Percentiles rank a stretch among this genome's conserved stretches.
Conservation (phyloP, 2,329 filamentous ascomycete species). For the Beauveria asiatica region DNA sequence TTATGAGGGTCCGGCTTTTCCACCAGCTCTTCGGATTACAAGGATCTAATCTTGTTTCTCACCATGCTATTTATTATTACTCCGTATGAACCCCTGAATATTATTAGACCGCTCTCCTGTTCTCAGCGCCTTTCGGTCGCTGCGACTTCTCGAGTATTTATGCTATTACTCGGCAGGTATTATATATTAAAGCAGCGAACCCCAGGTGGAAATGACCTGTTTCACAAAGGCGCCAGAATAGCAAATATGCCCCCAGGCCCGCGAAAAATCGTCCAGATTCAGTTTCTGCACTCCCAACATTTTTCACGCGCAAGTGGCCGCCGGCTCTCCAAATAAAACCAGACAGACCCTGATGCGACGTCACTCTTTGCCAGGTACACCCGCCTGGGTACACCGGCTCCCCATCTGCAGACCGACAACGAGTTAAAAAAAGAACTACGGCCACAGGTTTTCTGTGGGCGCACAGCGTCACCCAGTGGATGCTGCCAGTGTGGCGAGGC, state of each 20-base stretch:
- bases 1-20: background rate
- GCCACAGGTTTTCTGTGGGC: background rate
- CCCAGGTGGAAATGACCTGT: background rate
- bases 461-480: background rate
- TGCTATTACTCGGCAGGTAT: no score
- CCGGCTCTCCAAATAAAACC: background rate
- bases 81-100: no score
- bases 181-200: background rate
- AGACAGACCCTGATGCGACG: background rate
- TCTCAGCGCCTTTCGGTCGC: no score
- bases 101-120: no score
- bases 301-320: background rate
- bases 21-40: background rate
- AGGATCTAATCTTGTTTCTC: slow-evolving; percentile 1
- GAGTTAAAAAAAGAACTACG: slow-evolving; percentile 3
- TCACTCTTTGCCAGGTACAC: background rate
- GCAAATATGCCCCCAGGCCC: background rate
- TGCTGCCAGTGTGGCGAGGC: background rate
- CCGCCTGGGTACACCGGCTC: background rate
- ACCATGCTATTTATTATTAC: no score
- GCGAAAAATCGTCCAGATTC: background rate
- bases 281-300: background rate
- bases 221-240: background rate
- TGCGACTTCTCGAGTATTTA: no score
- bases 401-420: background rate